These are phyloP conservation scores for Leishmania braziliensis DNA, from an alignment of 208 protist species.

Conservation along the genomic window DNA sequence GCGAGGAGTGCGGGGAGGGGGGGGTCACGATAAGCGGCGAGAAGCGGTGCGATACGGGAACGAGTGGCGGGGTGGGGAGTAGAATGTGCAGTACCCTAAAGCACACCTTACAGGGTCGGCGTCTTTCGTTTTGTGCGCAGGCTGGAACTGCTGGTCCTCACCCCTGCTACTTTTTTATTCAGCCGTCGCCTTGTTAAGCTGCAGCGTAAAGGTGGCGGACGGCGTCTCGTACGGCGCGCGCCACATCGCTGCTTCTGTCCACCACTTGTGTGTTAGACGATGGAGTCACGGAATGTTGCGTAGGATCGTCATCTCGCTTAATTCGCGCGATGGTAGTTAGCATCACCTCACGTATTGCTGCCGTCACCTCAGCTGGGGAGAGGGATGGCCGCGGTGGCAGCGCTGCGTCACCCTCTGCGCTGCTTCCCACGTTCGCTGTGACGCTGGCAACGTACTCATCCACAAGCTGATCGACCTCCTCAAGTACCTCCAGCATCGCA, in stretches of 20 bases:
- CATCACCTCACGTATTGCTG: constrained; percentile 20
- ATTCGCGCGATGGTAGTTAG: constrained; percentile 1
- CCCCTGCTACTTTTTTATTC: too few species aligned
- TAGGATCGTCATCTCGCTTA: background rate
- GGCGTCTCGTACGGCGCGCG: constrained; percentile 2
- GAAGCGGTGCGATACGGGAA: background rate
- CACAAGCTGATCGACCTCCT: constrained; percentile 7
- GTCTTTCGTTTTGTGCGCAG: background rate
- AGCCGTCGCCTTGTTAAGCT: background rate
- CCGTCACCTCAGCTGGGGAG: constrained; percentile 18
- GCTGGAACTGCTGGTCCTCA: background rate
- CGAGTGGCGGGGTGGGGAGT: background rate
- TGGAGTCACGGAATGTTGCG: background rate
- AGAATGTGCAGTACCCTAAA: background rate
- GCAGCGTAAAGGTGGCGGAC: background rate
- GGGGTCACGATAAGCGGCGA: background rate
- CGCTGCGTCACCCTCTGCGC: background rate
- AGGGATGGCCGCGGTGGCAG: background rate
- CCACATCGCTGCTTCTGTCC: background rate
- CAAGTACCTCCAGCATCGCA: constrained; percentile 1
- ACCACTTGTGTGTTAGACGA: background rate
- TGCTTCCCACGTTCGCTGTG: background rate
- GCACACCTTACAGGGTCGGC: background rate
- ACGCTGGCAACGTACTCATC: constrained; percentile 10
- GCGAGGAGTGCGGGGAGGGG: background rate